phyloP scores from a whole-genome alignment of 345 rosid genomes.

The Arabidopsis arenosa region DNA sequence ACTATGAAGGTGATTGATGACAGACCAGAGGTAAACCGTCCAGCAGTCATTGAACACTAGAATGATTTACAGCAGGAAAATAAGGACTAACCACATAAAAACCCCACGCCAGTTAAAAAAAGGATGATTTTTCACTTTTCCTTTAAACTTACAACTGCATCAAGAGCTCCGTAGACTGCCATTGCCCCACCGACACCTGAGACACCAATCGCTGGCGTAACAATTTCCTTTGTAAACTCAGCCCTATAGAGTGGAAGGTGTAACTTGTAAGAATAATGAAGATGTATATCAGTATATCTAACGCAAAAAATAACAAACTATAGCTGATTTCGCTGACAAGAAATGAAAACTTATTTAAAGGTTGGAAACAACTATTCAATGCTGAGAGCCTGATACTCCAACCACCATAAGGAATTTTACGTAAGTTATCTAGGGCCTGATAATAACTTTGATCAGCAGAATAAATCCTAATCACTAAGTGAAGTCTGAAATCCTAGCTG shows the following conservation, averaged over 20 bases:
- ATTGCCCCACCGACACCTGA: constrained; percentile 90
- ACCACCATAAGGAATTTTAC: background rate
- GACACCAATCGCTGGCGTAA: constrained; percentile 79
- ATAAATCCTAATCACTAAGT: background rate
- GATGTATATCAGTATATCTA: background rate
- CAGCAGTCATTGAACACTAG: constrained; percentile 83
- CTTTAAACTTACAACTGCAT: constrained; percentile 76
- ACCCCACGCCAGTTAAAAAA: background rate
- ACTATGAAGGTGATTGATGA: constrained; percentile 52
- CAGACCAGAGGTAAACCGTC: constrained; percentile 60
- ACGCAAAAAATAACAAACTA: background rate
- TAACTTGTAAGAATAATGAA: background rate
- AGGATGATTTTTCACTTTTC: background rate
- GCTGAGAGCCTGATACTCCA: background rate
- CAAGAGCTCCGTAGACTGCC: constrained; percentile 93
- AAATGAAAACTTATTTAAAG: background rate
- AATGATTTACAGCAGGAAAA: constrained; percentile 29
- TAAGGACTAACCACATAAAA: constrained; percentile 10
- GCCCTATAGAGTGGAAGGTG: constrained; percentile 59
- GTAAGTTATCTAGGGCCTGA: background rate
- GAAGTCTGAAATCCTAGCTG: background rate
- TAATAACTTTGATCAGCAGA: background rate
- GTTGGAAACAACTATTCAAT: background rate
- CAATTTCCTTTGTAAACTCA: constrained; percentile 85
- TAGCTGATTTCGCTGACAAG: background rate